These are phyloP conservation scores for Nitzschia palea DNA, from an alignment of 108 stramenopile genomes.

Conservation along the genomic window DNA sequence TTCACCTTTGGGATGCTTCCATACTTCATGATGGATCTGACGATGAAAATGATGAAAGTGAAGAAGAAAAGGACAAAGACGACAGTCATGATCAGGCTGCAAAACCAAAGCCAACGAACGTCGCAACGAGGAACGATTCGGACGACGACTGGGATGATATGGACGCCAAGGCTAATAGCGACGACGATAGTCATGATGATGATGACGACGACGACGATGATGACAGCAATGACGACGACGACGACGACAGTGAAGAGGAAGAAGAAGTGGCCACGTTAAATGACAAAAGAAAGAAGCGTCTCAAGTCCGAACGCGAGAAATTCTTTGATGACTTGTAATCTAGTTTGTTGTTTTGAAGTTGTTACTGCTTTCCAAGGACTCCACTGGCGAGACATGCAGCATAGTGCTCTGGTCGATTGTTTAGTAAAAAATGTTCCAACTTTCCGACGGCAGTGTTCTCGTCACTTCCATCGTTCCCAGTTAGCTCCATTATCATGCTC, in stretches of 20 bases:
- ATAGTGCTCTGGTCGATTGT: conserved; percentile 35
- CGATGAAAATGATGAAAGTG: conserved; percentile 46
- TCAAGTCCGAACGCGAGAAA: conserved; percentile 82
- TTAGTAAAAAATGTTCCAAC: conserved; percentile 49
- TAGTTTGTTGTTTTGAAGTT: not conserved
- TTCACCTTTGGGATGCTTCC: conserved; percentile 79
- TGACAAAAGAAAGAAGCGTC: conserved; percentile 40
- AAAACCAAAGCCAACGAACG: conserved; percentile 21
- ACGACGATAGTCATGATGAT: conserved; percentile 37
- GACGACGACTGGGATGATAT: conserved; percentile 83
- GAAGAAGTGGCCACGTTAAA: conserved; percentile 35
- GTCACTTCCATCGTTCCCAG: not conserved
- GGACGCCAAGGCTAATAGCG: conserved; percentile 46
- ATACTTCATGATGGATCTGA: conserved; percentile 61
- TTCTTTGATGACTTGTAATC: conserved; percentile 84
- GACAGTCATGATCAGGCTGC: conserved; percentile 21
- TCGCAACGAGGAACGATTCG: conserved; percentile 25
- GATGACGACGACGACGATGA: conserved; percentile 43
- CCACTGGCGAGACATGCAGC: conserved; percentile 36
- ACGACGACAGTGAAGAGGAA: conserved; percentile 55
- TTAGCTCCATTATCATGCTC: conserved; percentile 19
- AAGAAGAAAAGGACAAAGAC: conserved; percentile 33
- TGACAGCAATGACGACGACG: conserved; percentile 39
- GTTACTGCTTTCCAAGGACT: conserved; percentile 2
- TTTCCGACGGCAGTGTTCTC: conserved; percentile 40